A percentile compares a stretch with the other conserved stretches of the same genome.
Conservation (phyloP, 768 basidiomycete genomes). For the Pholiota conissans region DNA sequence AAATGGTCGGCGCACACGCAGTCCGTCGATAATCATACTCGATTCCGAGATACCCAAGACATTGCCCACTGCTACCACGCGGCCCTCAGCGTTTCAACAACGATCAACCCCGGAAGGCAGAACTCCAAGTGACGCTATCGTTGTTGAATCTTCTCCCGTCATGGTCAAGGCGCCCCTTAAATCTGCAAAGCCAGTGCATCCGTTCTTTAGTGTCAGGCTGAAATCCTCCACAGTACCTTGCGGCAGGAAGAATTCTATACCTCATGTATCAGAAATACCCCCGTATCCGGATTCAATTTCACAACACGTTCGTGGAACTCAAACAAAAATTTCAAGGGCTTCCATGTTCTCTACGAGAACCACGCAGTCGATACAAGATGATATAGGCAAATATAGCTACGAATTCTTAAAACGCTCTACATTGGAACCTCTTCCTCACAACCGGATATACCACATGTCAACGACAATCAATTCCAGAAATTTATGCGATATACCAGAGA, state of each 20-base stretch:
- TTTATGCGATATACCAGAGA: slow-evolving; percentile 21
- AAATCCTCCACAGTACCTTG: slow-evolving; percentile 7
- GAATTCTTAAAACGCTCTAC: slow-evolving; percentile 9
- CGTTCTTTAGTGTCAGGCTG: slow-evolving; percentile 45
- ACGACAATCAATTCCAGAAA: slow-evolving; percentile 2
- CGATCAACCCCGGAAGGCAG: slow-evolving; percentile 20
- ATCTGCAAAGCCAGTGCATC: slow-evolving; percentile 35
- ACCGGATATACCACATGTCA: slow-evolving; percentile 2
- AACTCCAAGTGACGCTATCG: slow-evolving; percentile 41
- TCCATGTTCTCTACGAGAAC: neutral
- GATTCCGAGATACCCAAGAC: slow-evolving; percentile 1
- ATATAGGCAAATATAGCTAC: slow-evolving; percentile 1
- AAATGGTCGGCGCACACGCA: slow-evolving; percentile 5
- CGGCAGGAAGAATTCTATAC: slow-evolving; percentile 9
- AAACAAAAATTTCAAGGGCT: slow-evolving; percentile 27
- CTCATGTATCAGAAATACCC: slow-evolving; percentile 17
- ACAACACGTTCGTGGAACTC: slow-evolving; percentile 65
- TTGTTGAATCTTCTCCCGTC: slow-evolving; percentile 43
- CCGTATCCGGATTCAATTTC: slow-evolving; percentile 50
- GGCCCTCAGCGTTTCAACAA: neutral
- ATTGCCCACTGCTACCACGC: neutral
- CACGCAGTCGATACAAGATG: neutral
- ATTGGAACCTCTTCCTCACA: slow-evolving; percentile 4
- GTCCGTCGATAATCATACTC: slow-evolving; percentile 23
- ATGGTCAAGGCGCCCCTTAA: slow-evolving; percentile 26